Evolutionary conservation across 306 rosid genomes (phyloP).

Genomic region (Morella rubra): DNA sequence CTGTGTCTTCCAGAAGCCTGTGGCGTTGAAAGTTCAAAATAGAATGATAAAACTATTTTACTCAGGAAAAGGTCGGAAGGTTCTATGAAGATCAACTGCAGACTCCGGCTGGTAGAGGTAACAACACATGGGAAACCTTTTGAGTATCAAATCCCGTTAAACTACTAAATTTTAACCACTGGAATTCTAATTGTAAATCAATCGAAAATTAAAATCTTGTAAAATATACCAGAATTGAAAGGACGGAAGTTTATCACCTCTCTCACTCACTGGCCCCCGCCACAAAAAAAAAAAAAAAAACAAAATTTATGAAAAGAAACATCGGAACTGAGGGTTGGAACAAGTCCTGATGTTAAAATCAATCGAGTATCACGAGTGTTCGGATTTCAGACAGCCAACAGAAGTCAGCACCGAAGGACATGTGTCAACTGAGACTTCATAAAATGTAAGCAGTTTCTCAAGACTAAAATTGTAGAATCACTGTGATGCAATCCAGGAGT

Average conservation of each 20-base stretch:
- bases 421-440: neutral
- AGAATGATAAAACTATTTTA: neutral
- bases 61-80: neutral
- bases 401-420: neutral
- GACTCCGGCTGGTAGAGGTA: neutral
- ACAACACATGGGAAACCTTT: neutral
- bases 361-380: neutral
- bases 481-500: neutral
- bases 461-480: neutral
- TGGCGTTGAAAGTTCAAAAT: neutral
- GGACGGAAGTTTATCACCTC: neutral
- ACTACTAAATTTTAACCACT: neutral
- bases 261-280: neutral
- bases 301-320: neutral
- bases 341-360: neutral
- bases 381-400: neutral
- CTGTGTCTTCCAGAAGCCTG: conserved; percentile 73
- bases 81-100: neutral
- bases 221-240: neutral
- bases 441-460: neutral
- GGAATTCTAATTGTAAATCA: neutral
- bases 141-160: neutral
- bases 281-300: neutral
- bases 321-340: neutral
- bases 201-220: neutral